Conservation (phyloP, 495 filamentous ascomycete genomes). For the Haplographium delicatum region DNA sequence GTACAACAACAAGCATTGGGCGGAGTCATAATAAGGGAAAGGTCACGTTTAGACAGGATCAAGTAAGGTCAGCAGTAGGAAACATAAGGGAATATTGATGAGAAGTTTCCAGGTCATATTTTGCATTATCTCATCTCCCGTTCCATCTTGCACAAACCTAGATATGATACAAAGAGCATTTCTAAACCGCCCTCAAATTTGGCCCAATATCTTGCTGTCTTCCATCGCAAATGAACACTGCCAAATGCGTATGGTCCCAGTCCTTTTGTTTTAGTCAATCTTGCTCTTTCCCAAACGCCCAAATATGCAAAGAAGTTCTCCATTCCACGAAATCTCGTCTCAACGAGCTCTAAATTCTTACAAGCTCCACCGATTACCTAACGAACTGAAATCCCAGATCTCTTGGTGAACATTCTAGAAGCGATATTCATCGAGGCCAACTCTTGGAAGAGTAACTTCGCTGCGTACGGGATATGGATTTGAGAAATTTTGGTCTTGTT, state of each 20-base stretch:
- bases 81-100: too few species aligned
- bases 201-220: background rate
- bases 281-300: constrained; percentile 23
- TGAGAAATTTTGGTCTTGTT: constrained; percentile 98
- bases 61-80: too few species aligned
- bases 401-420: constrained; percentile 87
- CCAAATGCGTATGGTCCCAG: constrained; percentile 16
- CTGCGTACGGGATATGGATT: constrained; percentile 94
- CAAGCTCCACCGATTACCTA: constrained; percentile 24
- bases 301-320: constrained; percentile 22
- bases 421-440: constrained; percentile 97
- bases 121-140: background rate
- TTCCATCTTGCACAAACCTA: constrained; percentile 1
- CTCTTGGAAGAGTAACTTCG: constrained; percentile 98
- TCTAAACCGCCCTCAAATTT: background rate
- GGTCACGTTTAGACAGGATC: background rate
- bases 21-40: constrained; percentile 2
- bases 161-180: constrained; percentile 16
- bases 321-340: background rate
- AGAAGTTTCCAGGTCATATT: background rate
- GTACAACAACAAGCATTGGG: constrained; percentile 11
- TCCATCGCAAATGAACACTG: constrained; percentile 1
- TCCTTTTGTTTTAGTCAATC: constrained; percentile 12
- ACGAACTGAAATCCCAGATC: constrained; percentile 66
- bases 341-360: constrained; percentile 15